Evolutionary conservation across 2,329 filamentous ascomycete species (phyloP), one percentile per base, ranked within the genome.

Genomic region (Tolypocladium album): DNA sequence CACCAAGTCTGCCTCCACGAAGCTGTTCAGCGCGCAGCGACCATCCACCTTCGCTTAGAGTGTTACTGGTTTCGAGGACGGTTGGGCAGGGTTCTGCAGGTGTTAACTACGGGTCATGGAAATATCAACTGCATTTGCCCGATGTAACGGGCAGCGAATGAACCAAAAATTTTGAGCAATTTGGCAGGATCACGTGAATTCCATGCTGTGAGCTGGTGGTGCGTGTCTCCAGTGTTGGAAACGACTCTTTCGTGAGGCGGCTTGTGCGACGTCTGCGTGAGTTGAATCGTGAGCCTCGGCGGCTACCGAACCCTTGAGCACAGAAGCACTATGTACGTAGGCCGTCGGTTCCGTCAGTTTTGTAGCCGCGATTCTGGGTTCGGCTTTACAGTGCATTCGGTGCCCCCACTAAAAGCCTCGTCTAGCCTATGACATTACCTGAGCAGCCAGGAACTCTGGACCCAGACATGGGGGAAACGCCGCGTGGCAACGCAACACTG

Each of bases 41-140:
- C 94, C 94, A 74, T 90, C 90, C 75, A 99, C 94, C 79, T 97
- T 97, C 86, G 94, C 92, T 85, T 97, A 92, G 85, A 84, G 76
- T 80, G 76, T 78, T 79, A 78, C 76, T 74, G 76, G 76, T 75
- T 80, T 75, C 71, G 72, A 74, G 71, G 74, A 75, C 71, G 77
- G 74, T 76, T 78, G 76, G 79, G 76, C 75, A 80, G 76, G 78
- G 63, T 75, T 82, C 76, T 79, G 77, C 78, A 74, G 82, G 81
- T 84, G 81, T 84, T 84, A 75, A 82, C 75, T 79, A 80, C 74
- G 79, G 80, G 78, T 81, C 77, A 82, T 80, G 78, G 80, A 82
- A 80, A 80, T 79, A 77, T 79, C 77, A 77, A 76, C 75, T 79
- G 79, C 80, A 82, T 82, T 78, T 80, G 78, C 79, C 79, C 78